phyloP scores from a whole-genome alignment of 2,329 filamentous ascomycete genomes.

The Setomelanomma holmii region DNA sequence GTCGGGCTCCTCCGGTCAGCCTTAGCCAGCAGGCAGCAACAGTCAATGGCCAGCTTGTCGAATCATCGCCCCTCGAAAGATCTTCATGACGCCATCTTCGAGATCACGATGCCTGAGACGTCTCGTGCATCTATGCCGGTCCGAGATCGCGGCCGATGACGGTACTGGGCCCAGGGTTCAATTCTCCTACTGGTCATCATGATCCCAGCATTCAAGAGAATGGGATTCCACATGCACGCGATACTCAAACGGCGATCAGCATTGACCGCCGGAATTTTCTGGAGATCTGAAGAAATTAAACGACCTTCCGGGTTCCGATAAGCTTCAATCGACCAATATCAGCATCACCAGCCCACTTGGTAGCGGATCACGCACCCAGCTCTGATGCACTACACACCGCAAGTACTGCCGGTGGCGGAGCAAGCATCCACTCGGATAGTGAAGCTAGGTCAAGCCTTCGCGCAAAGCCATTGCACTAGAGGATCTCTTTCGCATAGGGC shows the following conservation, averaged over 20 bases:
- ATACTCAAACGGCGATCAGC: background rate
- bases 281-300: background rate
- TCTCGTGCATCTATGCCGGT: background rate
- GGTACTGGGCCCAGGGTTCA: background rate
- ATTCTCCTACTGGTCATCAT: background rate
- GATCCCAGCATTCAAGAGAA: background rate
- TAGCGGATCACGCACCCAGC: background rate
- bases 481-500: conserved; percentile 1
- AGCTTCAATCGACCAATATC: background rate
- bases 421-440: conserved; percentile 1
- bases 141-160: background rate
- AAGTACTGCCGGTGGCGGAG: conserved; percentile 4
- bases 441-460: conserved; percentile 4
- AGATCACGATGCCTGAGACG: background rate
- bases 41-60: background rate
- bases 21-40: conserved; percentile 1
- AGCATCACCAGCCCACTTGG: background rate
- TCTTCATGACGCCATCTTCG: background rate
- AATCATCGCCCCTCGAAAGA: conserved; percentile 1
- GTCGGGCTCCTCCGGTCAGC: conserved; percentile 7
- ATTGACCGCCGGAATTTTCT: conserved; percentile 1
- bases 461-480: background rate
- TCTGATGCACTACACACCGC: conserved; percentile 1
- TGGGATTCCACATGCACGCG: background rate
- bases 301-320: background rate